Evolutionary conservation across 176 grass and related monocot species (phyloP), one percentile per base, ranked within the genome.

Genomic region (Ananas comosus): DNA sequence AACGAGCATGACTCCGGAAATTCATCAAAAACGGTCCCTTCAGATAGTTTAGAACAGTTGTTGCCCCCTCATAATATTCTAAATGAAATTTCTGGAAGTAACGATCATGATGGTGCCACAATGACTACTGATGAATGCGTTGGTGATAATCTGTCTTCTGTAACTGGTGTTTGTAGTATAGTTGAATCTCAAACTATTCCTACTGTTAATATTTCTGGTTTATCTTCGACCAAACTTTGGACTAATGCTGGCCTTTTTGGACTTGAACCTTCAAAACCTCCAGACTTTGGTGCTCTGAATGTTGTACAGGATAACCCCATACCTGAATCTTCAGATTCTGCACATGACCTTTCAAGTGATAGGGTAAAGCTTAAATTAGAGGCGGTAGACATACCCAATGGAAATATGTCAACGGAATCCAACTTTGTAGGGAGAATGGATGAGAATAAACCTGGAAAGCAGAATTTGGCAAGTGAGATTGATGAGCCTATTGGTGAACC

Each of bases 231-330:
- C 82, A 92, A 84, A 71, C 90, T 99, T 61, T 99, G 95, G 95
- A 94, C 95, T 84, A 99, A 99, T 84, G 95, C 89, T 69, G 85
- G 90, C 17, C 90, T 99, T 75, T 99, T 99, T 80, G 95, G 95
- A 77, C 84, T 94, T 68, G 87, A 94, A 71, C 95, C 95, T 63
- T 94, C 90, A 47, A 99, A 99, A 76, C 95, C 95, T 74, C 83
- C 86, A 70, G 84, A 87, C 67, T 86, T 91, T 81, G 71, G 78
- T 56, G 64, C 66, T 28, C 66, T 77, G 65, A 79, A 82, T 88
- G 75, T 53, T 70, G 67, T 73, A 63, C 81, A 49, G 13, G 81
- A 82, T 70, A 68, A 85, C 49, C 61, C 71, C 1, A n/a, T 52
- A 71, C 70, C 83, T 87, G 80, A 25, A 70, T 73, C 53, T 73